phyloP scores from a whole-genome alignment of 1,139 yeast species.

The Wickerhamomyces sp. region DNA sequence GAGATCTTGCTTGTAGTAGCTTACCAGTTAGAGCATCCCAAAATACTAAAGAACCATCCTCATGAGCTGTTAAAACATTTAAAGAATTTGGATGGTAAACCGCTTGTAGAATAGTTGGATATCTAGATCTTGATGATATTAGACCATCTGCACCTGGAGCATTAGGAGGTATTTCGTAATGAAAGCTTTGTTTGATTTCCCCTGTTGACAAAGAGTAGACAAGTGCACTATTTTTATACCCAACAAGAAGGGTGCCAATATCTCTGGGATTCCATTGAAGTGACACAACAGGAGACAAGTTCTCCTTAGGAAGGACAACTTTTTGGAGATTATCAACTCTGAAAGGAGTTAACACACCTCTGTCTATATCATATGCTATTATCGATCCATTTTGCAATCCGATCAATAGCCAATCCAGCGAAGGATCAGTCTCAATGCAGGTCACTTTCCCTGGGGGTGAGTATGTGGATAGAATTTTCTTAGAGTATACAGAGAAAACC shows the following conservation, averaged over 20 bases:
- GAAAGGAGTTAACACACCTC: slow-evolving; percentile 62
- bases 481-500: slow-evolving; percentile 66
- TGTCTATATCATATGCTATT: slow-evolving; percentile 78
- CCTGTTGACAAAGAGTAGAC: slow-evolving; percentile 63
- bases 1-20: slow-evolving; percentile 67
- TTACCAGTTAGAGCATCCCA: slow-evolving; percentile 88
- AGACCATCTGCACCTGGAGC: slow-evolving; percentile 62
- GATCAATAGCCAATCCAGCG: slow-evolving; percentile 79
- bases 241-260: slow-evolving; percentile 68
- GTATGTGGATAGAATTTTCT: slow-evolving; percentile 47
- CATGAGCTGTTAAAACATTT: slow-evolving; percentile 73
- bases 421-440: slow-evolving; percentile 72
- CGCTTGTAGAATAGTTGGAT: slow-evolving; percentile 56
- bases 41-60: slow-evolving; percentile 79
- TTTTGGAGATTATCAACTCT: slow-evolving; percentile 73
- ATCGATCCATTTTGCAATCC: slow-evolving; percentile 79
- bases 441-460: slow-evolving; percentile 64
- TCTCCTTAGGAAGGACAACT: slow-evolving; percentile 29
- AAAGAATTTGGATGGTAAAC: slow-evolving; percentile 92
- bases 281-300: slow-evolving; percentile 54
- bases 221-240: slow-evolving; percentile 68
- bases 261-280: slow-evolving; percentile 88
- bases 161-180: slow-evolving; percentile 55
- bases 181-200: slow-evolving; percentile 49
- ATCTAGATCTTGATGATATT: slow-evolving; percentile 33